Evolutionary conservation across 805 yeast species (phyloP).

Genomic region (Teunomyces kruisii): DNA sequence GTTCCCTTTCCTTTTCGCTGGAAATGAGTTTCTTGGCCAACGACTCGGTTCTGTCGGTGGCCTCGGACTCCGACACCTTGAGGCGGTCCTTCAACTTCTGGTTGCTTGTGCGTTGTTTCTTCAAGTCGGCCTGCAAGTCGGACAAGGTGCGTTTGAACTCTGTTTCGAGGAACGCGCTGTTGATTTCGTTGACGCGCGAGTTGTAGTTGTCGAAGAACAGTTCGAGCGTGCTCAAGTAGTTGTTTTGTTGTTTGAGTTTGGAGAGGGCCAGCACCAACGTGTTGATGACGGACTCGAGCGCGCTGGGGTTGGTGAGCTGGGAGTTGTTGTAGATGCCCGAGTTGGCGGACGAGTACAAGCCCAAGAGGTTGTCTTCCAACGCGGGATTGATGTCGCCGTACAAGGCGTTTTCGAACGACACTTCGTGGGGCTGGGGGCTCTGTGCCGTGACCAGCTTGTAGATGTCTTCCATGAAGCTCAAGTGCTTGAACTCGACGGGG

Average conservation of each 20-base stretch:
- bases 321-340: constrained; percentile 61
- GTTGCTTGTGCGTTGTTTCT: constrained; percentile 12
- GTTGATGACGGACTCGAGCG: constrained; percentile 55
- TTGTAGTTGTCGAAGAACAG: constrained; percentile 54
- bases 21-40: constrained; percentile 5
- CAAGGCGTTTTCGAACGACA: constrained; percentile 55
- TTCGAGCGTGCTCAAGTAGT: constrained; percentile 54
- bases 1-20: constrained; percentile 11
- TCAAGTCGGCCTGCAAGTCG: constrained; percentile 15
- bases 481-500: constrained; percentile 33
- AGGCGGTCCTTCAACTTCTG: constrained; percentile 15
- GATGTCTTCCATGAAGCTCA: constrained; percentile 35
- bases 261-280: constrained; percentile 55
- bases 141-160: constrained; percentile 15
- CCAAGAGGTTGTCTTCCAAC: constrained; percentile 51
- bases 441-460: constrained; percentile 7
- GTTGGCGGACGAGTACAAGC: constrained; percentile 45
- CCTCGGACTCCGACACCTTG: constrained; percentile 11
- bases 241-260: constrained; percentile 58
- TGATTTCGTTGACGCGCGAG: constrained; percentile 21
- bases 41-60: background rate
- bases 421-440: background rate
- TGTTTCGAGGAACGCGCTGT: constrained; percentile 21
- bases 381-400: constrained; percentile 57
- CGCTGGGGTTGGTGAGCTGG: constrained; percentile 57